Conservation (phyloP, 495 filamentous ascomycete genomes). For the Penicillium parvum region DNA sequence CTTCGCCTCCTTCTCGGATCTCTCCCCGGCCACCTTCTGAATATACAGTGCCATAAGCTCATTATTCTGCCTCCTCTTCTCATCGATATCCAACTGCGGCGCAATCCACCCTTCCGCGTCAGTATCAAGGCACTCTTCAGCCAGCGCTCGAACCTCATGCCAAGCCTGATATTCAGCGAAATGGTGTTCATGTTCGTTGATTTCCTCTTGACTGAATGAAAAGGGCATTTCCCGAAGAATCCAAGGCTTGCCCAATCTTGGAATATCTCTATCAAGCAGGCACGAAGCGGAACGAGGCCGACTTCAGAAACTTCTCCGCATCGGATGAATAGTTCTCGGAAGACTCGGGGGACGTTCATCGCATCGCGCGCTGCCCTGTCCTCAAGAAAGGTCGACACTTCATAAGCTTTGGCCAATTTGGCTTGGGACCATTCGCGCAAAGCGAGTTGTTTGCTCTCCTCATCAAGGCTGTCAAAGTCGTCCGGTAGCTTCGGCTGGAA, state of each 20-base stretch:
- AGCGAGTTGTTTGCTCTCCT: slow-evolving; percentile 20
- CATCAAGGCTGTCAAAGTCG: slow-evolving; percentile 27
- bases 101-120: slow-evolving; percentile 37
- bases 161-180: slow-evolving; percentile 29
- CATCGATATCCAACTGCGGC: slow-evolving; percentile 27
- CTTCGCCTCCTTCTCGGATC: slow-evolving; percentile 23
- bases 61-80: slow-evolving; percentile 26
- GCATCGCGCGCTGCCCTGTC: slow-evolving; percentile 26
- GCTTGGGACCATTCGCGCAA: slow-evolving; percentile 19
- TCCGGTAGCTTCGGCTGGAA: slow-evolving; percentile 24
- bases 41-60: slow-evolving; percentile 26
- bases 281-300: slow-evolving; percentile 31
- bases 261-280: slow-evolving; percentile 31
- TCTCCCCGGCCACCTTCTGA: slow-evolving; percentile 23
- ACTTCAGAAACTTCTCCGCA: slow-evolving; percentile 28
- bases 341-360: slow-evolving; percentile 25
- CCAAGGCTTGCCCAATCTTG: slow-evolving; percentile 28
- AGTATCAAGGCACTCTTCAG: slow-evolving; percentile 31
- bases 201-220: slow-evolving; percentile 25
- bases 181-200: slow-evolving; percentile 21
- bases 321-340: slow-evolving; percentile 34
- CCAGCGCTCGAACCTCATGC: slow-evolving; percentile 28
- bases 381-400: slow-evolving; percentile 26
- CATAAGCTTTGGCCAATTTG: slow-evolving; percentile 33
- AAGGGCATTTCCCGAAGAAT: slow-evolving; percentile 28